Conservation (phyloP, 2,329 filamentous ascomycete species). For the Aspergillus candidus region DNA sequence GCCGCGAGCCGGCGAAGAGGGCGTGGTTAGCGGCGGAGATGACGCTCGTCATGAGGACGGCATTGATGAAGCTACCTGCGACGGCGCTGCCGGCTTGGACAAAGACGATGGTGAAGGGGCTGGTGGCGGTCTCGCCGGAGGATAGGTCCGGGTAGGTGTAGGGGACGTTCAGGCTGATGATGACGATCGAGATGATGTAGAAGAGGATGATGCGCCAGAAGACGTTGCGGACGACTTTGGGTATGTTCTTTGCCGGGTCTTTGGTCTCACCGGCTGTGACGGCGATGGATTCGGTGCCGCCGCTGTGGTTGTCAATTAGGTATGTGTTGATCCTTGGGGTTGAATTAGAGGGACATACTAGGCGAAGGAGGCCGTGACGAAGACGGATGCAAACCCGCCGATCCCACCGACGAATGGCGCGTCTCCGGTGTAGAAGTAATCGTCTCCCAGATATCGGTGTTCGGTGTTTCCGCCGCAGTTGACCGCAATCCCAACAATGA, state of each 20-base stretch:
- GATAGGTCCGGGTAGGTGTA: constrained; percentile 48
- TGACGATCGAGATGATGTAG: constrained; percentile 47
- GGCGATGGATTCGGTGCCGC: constrained; percentile 59
- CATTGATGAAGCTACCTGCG: constrained; percentile 55
- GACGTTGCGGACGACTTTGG: constrained; percentile 59
- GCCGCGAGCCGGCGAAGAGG: constrained; percentile 51
- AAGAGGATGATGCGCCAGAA: constrained; percentile 59
- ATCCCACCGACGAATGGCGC: constrained; percentile 61
- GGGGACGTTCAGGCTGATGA: constrained; percentile 55
- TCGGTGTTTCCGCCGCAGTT: constrained; percentile 53
- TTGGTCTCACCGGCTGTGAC: constrained; percentile 62
- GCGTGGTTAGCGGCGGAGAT: constrained; percentile 56
- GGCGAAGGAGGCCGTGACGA: constrained; percentile 57
- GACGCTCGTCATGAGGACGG: constrained; percentile 55
- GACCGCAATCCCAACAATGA: constrained; percentile 57
- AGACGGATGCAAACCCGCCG: constrained; percentile 60
- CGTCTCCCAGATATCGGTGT: constrained; percentile 52
- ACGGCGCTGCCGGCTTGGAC: constrained; percentile 50
- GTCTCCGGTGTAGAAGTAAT: constrained; percentile 53
- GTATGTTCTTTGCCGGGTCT: constrained; percentile 55
- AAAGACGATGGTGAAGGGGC: constrained; percentile 58
- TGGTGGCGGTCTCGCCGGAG: constrained; percentile 42
- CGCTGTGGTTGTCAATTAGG: constrained; percentile 26
- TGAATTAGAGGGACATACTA: constrained; percentile 32
- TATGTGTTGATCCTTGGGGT: not conserved